A percentile compares a stretch with the other conserved stretches of the same genome.
These are phyloP conservation scores for Mycena epipterygia DNA, from an alignment of 768 basidiomycete species.

Conservation along the genomic window DNA sequence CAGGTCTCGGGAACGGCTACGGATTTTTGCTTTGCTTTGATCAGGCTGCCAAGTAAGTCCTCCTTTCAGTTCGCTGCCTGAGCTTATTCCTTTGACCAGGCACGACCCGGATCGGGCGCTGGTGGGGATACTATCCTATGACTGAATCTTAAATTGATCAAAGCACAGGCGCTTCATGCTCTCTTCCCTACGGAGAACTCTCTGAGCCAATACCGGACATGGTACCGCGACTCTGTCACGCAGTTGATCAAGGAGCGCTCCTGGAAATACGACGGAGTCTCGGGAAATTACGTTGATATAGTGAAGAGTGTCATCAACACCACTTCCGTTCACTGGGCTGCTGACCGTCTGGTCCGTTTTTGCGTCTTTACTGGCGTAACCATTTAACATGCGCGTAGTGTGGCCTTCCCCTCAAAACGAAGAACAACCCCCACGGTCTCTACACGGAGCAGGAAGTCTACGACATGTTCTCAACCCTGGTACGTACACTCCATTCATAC, in stretches of 20 bases:
- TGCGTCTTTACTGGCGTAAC: background rate
- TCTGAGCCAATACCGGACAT: conserved; percentile 39
- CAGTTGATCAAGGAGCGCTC: conserved; percentile 41
- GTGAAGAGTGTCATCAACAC: conserved; percentile 59
- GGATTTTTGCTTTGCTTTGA: conserved; percentile 51
- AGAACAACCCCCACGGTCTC: conserved; percentile 50
- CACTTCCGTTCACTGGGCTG: conserved; percentile 57
- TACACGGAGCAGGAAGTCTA: conserved; percentile 58
- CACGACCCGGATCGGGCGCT: conserved; percentile 36
- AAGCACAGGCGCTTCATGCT: conserved; percentile 40
- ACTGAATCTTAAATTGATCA: background rate
- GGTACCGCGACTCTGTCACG: conserved; percentile 43
- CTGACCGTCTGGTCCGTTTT: conserved; percentile 52
- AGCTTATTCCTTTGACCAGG: conserved; percentile 25
- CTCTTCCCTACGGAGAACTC: conserved; percentile 44
- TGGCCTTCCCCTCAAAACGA: conserved; percentile 57
- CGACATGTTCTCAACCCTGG: conserved; percentile 50
- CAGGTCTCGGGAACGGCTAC: conserved; percentile 42
- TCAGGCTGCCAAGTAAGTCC: conserved; percentile 36
- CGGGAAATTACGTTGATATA: conserved; percentile 55
- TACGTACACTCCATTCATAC: background rate
- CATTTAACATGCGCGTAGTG: conserved; percentile 39
- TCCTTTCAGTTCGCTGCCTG: conserved; percentile 25
- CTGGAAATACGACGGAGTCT: conserved; percentile 44
- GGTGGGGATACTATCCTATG: background rate